Percentiles rank a stretch among this genome's conserved stretches.
phyloP scores from a whole-genome alignment of 1,139 yeast species.

The Hemisphaericaspora xylanilytica region DNA sequence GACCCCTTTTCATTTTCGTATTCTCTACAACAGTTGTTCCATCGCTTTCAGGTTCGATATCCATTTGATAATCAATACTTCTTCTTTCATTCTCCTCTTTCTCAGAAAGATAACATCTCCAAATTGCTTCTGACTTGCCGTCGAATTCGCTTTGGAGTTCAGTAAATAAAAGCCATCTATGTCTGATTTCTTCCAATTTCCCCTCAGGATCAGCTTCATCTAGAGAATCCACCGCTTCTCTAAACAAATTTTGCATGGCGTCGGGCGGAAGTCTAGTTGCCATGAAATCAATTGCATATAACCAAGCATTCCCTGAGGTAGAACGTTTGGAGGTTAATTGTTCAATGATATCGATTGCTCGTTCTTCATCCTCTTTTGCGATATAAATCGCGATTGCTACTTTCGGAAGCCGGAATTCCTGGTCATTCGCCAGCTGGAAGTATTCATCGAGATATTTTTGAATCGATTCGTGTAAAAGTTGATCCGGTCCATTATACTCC shows the following conservation, averaged over 20 bases:
- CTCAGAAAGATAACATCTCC: not conserved
- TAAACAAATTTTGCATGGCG: slow-evolving; percentile 25
- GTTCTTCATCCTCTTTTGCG: slow-evolving; percentile 20
- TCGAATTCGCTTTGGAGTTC: slow-evolving; percentile 31
- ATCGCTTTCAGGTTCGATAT: not conserved
- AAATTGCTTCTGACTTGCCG: slow-evolving; percentile 21
- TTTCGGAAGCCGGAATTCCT: not conserved
- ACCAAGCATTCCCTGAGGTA: slow-evolving; percentile 48
- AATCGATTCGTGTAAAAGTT: not conserved
- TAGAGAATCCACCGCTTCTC: slow-evolving; percentile 29
- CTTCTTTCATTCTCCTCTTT: not conserved
- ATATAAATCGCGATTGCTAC: slow-evolving; percentile 21
- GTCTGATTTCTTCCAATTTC: slow-evolving; percentile 36
- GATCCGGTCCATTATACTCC: not conserved
- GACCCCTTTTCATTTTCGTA: slow-evolving; percentile 13
- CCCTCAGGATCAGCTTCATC: slow-evolving; percentile 50
- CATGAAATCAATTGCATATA: slow-evolving; percentile 26
- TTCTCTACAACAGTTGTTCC: not conserved
- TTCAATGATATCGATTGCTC: slow-evolving; percentile 28
- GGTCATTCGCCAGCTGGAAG: not conserved
- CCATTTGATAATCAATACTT: not conserved
- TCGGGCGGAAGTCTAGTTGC: slow-evolving; percentile 31
- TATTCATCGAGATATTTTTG: not conserved
- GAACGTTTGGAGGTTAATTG: slow-evolving; percentile 27
- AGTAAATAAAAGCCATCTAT: slow-evolving; percentile 38